Base-by-base conservation (phyloP, 2,329 filamentous ascomycete species). In the Albophoma yamanashiensis region DNA sequence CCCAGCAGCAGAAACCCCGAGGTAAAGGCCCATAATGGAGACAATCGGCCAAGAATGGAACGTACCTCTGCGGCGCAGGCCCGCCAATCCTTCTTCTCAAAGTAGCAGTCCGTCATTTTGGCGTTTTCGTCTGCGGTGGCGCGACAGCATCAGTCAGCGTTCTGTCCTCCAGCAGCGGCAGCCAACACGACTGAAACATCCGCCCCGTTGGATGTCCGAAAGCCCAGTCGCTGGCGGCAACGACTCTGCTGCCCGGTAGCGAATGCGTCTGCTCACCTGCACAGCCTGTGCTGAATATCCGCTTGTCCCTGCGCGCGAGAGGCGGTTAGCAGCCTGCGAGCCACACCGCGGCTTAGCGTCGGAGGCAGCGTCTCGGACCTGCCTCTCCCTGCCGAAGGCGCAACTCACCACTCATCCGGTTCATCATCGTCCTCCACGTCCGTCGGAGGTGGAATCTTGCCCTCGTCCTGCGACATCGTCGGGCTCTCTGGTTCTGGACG, bases 221-320 rank as follows among this genome's bases (percentile, higher is more conserved):
- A 36, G 25, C 5, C 27, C 8, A 22, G 31, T 22, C 17, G 27
- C 50, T n/a, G 17, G 31, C 31, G 4, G n/a, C 50, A 31, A 4
- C 31, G 50, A 3, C 17, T 36, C 31, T 22, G 27, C 11, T 17
- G 9, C 4, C 50, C 17, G 12, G 45, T 7, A 59, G n/a, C 8
- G 27, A 47, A 40, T 45, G 27, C 25, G 22, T 4, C 22, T 27
- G 45, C 78, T 70, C 77, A 96, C 93, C 87, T 75, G 92, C 85
- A 71, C 93, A 97, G 61, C 93, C 94, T 3, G 93, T 97, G 79
- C 91, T 96, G 79, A 91, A 96, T 74, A 97, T 97, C 71, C 94
- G 84, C 82, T 96, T 93, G 79, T 97, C 92, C 93, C 93, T 97
- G 71, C 61, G 22, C 9, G 4, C 15, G 7, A 27, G 31, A 39